A percentile compares a stretch with the other conserved stretches of the same genome.
phyloP scores from a whole-genome alignment of 2,329 filamentous ascomycete genomes.

The Nemania sp. region DNA sequence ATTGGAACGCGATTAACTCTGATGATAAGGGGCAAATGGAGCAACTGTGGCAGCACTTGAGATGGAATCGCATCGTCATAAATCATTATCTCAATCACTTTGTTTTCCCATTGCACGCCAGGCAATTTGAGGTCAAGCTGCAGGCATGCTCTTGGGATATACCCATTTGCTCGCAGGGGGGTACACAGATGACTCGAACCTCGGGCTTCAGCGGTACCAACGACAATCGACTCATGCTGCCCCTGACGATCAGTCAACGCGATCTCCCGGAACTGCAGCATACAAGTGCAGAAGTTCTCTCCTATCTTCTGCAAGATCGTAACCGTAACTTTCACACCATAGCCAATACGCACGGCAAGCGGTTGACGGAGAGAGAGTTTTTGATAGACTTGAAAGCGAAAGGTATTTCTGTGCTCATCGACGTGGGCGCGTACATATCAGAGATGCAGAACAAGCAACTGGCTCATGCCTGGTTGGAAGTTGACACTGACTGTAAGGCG shows the following conservation, averaged over 20 bases:
- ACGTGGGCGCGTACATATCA: conserved; percentile 67
- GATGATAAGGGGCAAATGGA: conserved; percentile 58
- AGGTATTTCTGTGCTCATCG: conserved; percentile 56
- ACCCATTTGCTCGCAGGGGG: conserved; percentile 46
- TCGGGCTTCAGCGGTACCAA: conserved; percentile 74
- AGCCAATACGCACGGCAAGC: conserved; percentile 39
- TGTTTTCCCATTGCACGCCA: conserved; percentile 67
- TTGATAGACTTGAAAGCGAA: conserved; percentile 38
- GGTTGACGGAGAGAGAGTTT: conserved; percentile 52
- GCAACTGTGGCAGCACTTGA: conserved; percentile 54
- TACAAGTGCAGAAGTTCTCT: conserved; percentile 66
- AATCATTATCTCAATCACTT: conserved; percentile 66
- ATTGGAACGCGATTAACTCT: conserved; percentile 62
- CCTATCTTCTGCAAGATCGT: conserved; percentile 56
- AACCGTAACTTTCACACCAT: conserved; percentile 52
- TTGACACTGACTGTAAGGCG: conserved; percentile 49
- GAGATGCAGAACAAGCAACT: conserved; percentile 61
- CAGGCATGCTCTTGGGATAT: conserved; percentile 72
- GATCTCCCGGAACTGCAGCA: conserved; percentile 60
- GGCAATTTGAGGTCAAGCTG: conserved; percentile 66
- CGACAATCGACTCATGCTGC: conserved; percentile 63
- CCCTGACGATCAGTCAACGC: conserved; percentile 61
- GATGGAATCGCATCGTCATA: conserved; percentile 53
- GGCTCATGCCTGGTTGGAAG: conserved; percentile 54
- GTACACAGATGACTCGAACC: conserved; percentile 1